phyloP scores from a whole-genome alignment of 768 basidiomycete species.

The Pulveroboletus sp. region DNA sequence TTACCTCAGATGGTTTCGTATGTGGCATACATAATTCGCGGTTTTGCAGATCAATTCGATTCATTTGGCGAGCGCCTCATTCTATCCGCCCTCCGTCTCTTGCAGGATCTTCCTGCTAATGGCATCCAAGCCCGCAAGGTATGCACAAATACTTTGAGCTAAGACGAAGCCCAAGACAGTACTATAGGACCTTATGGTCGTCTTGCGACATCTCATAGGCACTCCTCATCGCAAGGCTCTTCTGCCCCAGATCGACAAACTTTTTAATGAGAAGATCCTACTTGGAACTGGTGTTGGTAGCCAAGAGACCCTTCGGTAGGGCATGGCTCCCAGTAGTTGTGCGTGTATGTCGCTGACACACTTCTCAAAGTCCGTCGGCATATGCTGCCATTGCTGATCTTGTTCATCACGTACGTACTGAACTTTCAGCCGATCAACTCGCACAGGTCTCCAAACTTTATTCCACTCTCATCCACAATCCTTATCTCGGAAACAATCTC shows the following conservation, averaged over 20 bases:
- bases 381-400: slow-evolving; percentile 91
- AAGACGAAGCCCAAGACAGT: neutral
- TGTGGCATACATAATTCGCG: slow-evolving; percentile 83
- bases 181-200: slow-evolving; percentile 81
- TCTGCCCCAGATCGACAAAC: slow-evolving; percentile 77
- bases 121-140: slow-evolving; percentile 81
- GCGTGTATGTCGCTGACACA: neutral
- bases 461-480: slow-evolving; percentile 85
- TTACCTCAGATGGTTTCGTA: slow-evolving; percentile 76
- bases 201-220: slow-evolving; percentile 83
- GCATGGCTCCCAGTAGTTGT: neutral
- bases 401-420: slow-evolving; percentile 83
- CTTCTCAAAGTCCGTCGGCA: slow-evolving; percentile 55
- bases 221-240: slow-evolving; percentile 75
- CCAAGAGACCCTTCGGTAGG: slow-evolving; percentile 78
- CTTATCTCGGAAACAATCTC: slow-evolving; percentile 70
- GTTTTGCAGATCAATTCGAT: slow-evolving; percentile 57
- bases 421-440: slow-evolving; percentile 73
- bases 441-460: slow-evolving; percentile 77
- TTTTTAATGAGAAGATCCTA: slow-evolving; percentile 86
- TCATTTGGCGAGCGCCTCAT: slow-evolving; percentile 79
- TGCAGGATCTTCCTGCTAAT: slow-evolving; percentile 90
- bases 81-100: slow-evolving; percentile 72
- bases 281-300: slow-evolving; percentile 81
- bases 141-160: neutral